A percentile compares a stretch with the other conserved stretches of the same genome.
phyloP scores from a whole-genome alignment of 2,329 filamentous ascomycete genomes.

The Ophiostoma triangulosporum region DNA sequence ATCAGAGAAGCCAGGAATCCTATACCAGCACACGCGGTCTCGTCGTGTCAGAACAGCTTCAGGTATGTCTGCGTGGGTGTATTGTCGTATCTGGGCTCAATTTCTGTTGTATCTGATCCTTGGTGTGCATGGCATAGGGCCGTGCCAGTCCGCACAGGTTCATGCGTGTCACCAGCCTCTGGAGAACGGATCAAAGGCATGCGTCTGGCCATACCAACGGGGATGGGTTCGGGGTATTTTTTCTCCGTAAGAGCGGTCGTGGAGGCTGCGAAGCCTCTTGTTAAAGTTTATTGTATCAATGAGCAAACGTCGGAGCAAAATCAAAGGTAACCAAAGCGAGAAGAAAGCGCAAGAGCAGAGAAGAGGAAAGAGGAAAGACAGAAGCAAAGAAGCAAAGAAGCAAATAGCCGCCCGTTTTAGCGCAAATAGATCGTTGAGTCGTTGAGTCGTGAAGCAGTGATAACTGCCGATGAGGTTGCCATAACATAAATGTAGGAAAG shows the following conservation, averaged over 20 bases:
- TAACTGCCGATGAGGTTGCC: neutral
- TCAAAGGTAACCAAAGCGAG: neutral
- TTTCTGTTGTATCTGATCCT: too few relatives aligned
- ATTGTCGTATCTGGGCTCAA: too few relatives aligned
- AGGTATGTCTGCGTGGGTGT: too few relatives aligned
- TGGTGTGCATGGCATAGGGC: too few relatives aligned
- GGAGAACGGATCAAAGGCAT: neutral
- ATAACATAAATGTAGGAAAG: too few relatives aligned
- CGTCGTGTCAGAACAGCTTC: too few relatives aligned
- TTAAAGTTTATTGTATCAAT: conserved; percentile 19
- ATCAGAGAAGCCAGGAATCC: neutral
- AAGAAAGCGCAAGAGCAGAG: neutral
- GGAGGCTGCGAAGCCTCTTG: conserved; percentile 23
- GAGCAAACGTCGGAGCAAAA: neutral
- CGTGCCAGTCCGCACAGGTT: too few relatives aligned
- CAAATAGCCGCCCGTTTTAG: neutral
- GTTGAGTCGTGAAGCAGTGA: neutral
- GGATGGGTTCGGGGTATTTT: conserved; percentile 16
- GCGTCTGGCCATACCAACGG: neutral
- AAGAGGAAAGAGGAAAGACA: neutral
- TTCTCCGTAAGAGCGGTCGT: conserved; percentile 10
- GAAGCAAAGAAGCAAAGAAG: too few relatives aligned
- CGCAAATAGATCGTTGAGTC: neutral
- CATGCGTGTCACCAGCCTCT: too few relatives aligned
- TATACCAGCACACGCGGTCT: too few relatives aligned